These are phyloP conservation scores for Amanita jacksonii DNA, from an alignment of 768 basidiomycete species.

Conservation along the genomic window DNA sequence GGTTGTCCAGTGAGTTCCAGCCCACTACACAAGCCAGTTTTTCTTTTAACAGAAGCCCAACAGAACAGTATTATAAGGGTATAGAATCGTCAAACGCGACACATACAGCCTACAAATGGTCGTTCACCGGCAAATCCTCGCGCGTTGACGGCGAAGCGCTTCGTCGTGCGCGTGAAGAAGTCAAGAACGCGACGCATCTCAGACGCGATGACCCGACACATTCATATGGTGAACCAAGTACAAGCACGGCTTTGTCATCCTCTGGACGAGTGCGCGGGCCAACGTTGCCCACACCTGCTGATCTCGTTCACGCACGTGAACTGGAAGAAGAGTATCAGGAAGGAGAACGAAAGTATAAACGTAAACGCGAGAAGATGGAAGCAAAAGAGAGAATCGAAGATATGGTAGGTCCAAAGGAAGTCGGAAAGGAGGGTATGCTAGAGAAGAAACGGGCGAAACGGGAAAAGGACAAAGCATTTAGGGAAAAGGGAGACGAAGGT, in stretches of 20 bases:
- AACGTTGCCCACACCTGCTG: constrained; percentile 57
- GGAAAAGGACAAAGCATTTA: constrained; percentile 60
- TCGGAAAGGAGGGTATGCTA: constrained; percentile 75
- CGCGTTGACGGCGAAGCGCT: constrained; percentile 51
- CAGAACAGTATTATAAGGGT: constrained; percentile 37
- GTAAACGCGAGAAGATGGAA: constrained; percentile 59
- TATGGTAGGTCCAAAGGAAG: constrained; percentile 66
- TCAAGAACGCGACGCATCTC: constrained; percentile 46
- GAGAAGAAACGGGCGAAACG: constrained; percentile 77
- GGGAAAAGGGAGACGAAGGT: constrained; percentile 72
- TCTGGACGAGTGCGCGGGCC: constrained; percentile 52
- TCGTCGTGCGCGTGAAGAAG: constrained; percentile 48
- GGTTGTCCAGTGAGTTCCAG: constrained; percentile 45
- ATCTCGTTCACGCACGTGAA: constrained; percentile 65
- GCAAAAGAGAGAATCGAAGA: constrained; percentile 68
- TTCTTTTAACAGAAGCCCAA: constrained; percentile 8
- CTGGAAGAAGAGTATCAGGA: constrained; percentile 38
- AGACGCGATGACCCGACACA: constrained; percentile 16
- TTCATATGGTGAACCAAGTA: constrained; percentile 13
- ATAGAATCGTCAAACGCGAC: constrained; percentile 45
- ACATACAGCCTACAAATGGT: constrained; percentile 84
- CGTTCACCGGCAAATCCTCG: constrained; percentile 61
- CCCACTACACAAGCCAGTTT: background rate
- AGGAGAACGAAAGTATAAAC: constrained; percentile 44
- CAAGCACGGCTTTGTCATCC: constrained; percentile 14